A percentile compares a stretch with the other conserved stretches of the same genome.
Evolutionary conservation across 352 stramenopile genomes (phyloP).

Genomic region (Phytophthora quininea): DNA sequence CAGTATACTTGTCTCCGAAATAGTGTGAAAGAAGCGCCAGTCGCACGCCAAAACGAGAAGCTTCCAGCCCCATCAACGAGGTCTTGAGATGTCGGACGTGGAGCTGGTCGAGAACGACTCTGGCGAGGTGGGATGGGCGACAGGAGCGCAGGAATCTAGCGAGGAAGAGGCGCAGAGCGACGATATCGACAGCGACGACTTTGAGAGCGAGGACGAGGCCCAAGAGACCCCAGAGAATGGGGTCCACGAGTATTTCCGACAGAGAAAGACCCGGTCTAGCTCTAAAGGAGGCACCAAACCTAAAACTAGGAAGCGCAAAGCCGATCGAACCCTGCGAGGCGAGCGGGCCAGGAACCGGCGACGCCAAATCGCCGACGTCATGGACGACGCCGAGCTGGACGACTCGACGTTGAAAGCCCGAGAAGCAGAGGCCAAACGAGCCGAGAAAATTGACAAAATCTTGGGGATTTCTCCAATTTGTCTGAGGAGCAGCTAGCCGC

Average conservation of each 20-base stretch:
- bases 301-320: constrained; percentile 38
- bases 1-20: no score
- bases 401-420: constrained; percentile 63
- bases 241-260: no score
- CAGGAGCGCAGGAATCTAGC: constrained; percentile 19
- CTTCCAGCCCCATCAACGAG: no score
- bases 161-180: no score
- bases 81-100: no score
- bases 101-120: no score
- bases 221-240: constrained; percentile 17
- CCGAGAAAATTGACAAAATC: constrained; percentile 39
- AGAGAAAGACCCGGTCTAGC: no score
- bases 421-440: constrained; percentile 65
- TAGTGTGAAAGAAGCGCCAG: background rate
- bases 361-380: constrained; percentile 67
- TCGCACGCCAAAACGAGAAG: background rate
- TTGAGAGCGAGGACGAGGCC: constrained; percentile 22
- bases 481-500: constrained; percentile 43
- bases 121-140: no score
- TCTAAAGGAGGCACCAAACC: no score
- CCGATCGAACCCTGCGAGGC: constrained; percentile 11
- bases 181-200: constrained; percentile 32
- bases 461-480: constrained; percentile 41
- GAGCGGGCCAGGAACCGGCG: constrained; percentile 53
- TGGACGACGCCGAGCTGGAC: constrained; percentile 74